phyloP scores from a whole-genome alignment of 768 basidiomycete species.

The Amanita phalloides region DNA sequence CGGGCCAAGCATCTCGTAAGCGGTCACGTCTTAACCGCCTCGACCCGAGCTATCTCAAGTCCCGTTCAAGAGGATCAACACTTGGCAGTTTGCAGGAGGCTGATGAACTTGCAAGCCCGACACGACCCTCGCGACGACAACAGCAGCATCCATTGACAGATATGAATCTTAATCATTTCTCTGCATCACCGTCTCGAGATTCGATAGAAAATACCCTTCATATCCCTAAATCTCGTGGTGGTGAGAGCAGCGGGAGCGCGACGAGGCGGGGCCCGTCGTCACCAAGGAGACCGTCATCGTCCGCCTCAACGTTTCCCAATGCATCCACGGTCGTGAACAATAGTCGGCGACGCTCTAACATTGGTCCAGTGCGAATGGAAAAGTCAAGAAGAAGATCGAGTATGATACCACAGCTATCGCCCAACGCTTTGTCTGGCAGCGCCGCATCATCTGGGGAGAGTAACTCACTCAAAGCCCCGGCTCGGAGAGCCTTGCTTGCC shows the following conservation, averaged over 20 bases:
- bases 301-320: constrained; percentile 14
- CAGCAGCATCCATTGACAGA: constrained; percentile 45
- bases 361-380: constrained; percentile 68
- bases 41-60: constrained; percentile 59
- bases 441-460: constrained; percentile 16
- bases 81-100: constrained; percentile 63
- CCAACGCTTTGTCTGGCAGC: constrained; percentile 25
- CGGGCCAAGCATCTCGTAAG: constrained; percentile 23
- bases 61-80: constrained; percentile 31
- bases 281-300: constrained; percentile 20
- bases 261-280: constrained; percentile 41
- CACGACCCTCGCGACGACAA: constrained; percentile 11
- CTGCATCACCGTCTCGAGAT: constrained; percentile 15
- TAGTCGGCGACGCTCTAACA: constrained; percentile 46
- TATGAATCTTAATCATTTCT: constrained; percentile 49
- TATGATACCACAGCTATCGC: constrained; percentile 61
- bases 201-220: constrained; percentile 17
- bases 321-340: constrained; percentile 1
- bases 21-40: constrained; percentile 57
- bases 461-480: constrained; percentile 16
- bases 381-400: constrained; percentile 70
- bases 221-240: constrained; percentile 29
- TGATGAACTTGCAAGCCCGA: constrained; percentile 41
- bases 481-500: constrained; percentile 31
- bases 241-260: constrained; percentile 30